These are phyloP conservation scores for Plantago elongata DNA, from an alignment of 257 asterid species.

Conservation along the genomic window DNA sequence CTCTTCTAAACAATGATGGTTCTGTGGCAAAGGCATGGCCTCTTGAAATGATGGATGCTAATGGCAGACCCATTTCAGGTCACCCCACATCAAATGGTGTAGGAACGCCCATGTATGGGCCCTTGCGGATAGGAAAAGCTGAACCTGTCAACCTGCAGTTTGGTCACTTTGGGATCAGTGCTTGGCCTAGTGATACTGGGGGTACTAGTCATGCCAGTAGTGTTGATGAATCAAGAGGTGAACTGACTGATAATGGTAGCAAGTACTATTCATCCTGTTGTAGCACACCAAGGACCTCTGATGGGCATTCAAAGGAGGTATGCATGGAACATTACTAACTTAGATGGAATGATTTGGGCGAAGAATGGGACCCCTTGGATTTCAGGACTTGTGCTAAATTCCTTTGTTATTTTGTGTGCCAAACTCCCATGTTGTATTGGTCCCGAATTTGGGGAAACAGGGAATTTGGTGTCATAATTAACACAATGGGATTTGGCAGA, in stretches of 20 bases:
- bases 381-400: neutral
- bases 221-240: constrained; percentile 78
- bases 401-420: neutral
- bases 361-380: neutral
- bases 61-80: constrained; percentile 45
- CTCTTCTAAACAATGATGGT: constrained; percentile 85
- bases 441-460: neutral
- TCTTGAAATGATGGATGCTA: constrained; percentile 45
- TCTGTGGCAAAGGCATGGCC: constrained; percentile 99
- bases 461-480: neutral
- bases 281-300: constrained; percentile 86
- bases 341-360: neutral
- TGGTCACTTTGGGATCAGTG: constrained; percentile 92
- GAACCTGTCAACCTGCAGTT: constrained; percentile 90
- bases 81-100: constrained; percentile 35
- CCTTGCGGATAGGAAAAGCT: constrained; percentile 70
- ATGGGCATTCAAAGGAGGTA: constrained; percentile 92
- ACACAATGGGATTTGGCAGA: neutral
- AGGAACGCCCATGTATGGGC: constrained; percentile 80
- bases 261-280: constrained; percentile 85
- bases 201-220: constrained; percentile 93
- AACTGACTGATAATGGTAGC: constrained; percentile 79
- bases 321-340: neutral
- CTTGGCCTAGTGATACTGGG: constrained; percentile 90
- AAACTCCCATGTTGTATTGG: neutral